phyloP scores from a whole-genome alignment of 2,329 filamentous ascomycete species.

The Zymoseptoria tritici region DNA sequence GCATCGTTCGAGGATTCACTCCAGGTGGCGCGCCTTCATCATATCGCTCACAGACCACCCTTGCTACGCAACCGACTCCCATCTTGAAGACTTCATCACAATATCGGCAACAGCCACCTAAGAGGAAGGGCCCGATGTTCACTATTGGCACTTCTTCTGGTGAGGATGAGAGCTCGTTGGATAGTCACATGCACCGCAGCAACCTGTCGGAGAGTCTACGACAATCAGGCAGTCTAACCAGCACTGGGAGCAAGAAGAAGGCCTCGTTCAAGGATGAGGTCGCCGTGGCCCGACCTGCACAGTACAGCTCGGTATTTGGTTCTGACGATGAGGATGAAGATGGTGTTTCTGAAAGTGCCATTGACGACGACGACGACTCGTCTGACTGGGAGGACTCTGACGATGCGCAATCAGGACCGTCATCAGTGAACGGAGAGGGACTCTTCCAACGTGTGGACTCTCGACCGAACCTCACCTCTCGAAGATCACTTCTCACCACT shows the following conservation, averaged over 20 bases:
- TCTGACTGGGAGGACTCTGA: conserved; percentile 53
- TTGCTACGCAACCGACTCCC: conserved; percentile 47
- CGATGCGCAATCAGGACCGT: conserved; percentile 70
- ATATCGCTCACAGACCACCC: conserved; percentile 53
- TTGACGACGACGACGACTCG: conserved; percentile 49
- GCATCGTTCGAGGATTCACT: conserved; percentile 79
- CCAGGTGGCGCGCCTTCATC: conserved; percentile 66
- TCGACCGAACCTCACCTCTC: conserved; percentile 72
- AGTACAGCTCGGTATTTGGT: conserved; percentile 54
- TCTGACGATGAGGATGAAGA: conserved; percentile 52
- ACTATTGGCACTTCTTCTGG: conserved; percentile 71
- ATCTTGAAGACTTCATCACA: conserved; percentile 50
- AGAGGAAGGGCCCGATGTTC: conserved; percentile 65
- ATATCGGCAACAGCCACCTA: conserved; percentile 34
- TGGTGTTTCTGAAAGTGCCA: conserved; percentile 68
- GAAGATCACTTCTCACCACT: conserved; percentile 80
- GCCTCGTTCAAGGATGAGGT: conserved; percentile 76
- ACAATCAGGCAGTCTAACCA: conserved; percentile 35
- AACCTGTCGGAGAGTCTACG: conserved; percentile 48
- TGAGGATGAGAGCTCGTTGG: conserved; percentile 73
- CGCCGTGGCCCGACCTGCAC: conserved; percentile 46
- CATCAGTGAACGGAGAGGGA: conserved; percentile 64
- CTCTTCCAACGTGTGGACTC: conserved; percentile 91
- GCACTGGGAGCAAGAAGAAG: conserved; percentile 56
- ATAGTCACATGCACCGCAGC: conserved; percentile 53